phyloP scores from a whole-genome alignment of 2,329 filamentous ascomycete species.

The Xenoacremonium recifei region DNA sequence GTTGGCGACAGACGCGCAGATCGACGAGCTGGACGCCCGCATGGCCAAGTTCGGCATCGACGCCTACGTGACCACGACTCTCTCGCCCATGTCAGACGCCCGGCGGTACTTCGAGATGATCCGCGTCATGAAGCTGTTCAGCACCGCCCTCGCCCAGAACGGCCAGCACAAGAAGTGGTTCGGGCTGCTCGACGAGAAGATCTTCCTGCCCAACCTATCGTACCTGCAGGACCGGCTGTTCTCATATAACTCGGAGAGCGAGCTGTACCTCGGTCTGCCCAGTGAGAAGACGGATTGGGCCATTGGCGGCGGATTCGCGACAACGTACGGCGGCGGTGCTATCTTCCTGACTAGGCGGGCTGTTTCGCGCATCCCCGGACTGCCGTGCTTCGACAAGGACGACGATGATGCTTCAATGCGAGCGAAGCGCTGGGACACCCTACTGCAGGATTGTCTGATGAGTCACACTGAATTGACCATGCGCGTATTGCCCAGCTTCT shows the following conservation, averaged over 20 bases:
- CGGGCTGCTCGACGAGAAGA: conserved; percentile 44
- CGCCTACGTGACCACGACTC: conserved; percentile 33
- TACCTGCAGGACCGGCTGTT: conserved; percentile 37
- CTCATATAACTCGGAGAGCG: conserved; percentile 29
- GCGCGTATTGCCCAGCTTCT: conserved; percentile 43
- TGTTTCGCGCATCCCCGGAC: conserved; percentile 30
- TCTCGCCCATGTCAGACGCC: conserved; percentile 30
- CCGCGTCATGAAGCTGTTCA: conserved; percentile 31
- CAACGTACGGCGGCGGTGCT: conserved; percentile 45
- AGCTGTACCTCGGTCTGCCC: conserved; percentile 42
- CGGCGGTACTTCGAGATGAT: conserved; percentile 39
- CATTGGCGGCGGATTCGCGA: conserved; percentile 32
- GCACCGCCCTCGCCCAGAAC: conserved; percentile 32
- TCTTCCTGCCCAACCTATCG: conserved; percentile 44
- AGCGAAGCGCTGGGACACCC: conserved; percentile 38
- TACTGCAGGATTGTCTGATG: conserved; percentile 41
- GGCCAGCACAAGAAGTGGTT: conserved; percentile 40
- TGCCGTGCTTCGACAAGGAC: conserved; percentile 35
- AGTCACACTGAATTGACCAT: conserved; percentile 34
- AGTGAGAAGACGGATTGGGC: conserved; percentile 44
- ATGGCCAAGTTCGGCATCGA: conserved; percentile 39
- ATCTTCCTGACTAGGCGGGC: conserved; percentile 40
- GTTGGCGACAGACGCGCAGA: conserved; percentile 33
- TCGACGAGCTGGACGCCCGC: conserved; percentile 26
- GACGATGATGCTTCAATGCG: conserved; percentile 11